A percentile compares a stretch with the other conserved stretches of the same genome.
Conservation (phyloP, 352 stramenopile genomes). For the Phytopythium mirpurense region DNA sequence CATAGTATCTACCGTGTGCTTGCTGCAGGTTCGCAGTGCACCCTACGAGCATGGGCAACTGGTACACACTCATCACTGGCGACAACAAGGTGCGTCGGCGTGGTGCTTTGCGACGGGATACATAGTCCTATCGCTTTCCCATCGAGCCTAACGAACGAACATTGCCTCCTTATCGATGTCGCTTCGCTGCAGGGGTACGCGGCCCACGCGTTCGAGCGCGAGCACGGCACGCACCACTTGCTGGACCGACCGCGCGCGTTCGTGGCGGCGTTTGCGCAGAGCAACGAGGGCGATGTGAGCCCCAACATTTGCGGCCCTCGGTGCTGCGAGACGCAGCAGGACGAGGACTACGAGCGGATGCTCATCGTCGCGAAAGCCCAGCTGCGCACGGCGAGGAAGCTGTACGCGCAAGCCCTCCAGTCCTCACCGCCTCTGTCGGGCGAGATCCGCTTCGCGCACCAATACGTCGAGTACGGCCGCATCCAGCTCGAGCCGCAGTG, state of each 20-base stretch:
- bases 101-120: background rate
- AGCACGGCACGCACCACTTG: conserved; percentile 73
- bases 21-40: conserved; percentile 86
- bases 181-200: conserved; percentile 75
- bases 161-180: background rate
- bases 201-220: conserved; percentile 84
- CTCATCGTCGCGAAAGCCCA: conserved; percentile 72
- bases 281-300: conserved; percentile 92
- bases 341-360: conserved; percentile 81
- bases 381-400: conserved; percentile 45
- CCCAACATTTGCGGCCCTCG: conserved; percentile 87
- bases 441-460: conserved; percentile 43
- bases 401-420: conserved; percentile 45
- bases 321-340: conserved; percentile 42
- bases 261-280: conserved; percentile 90
- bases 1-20: too few relatives aligned
- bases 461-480: conserved; percentile 74
- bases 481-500: conserved; percentile 60
- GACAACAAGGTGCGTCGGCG: conserved; percentile 81
- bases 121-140: too few relatives aligned
- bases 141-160: too few relatives aligned
- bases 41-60: conserved; percentile 91
- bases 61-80: conserved; percentile 90
- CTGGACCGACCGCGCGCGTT: conserved; percentile 83
- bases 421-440: conserved; percentile 30